Conservation (phyloP, 306 rosid genomes). For the Gastrolobium villosum region DNA sequence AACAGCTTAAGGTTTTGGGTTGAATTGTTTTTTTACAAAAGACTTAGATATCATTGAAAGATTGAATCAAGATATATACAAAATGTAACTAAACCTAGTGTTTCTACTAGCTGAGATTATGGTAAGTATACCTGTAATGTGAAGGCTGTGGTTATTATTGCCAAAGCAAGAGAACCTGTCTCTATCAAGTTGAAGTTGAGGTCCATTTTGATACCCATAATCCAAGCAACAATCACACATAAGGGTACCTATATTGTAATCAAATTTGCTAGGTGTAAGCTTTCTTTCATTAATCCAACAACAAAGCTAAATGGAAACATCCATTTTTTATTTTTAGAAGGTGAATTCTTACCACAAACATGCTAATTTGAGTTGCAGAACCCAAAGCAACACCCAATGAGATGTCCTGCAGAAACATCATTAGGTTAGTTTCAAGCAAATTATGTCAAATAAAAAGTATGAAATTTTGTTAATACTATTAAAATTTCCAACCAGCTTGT, state of each 20-base stretch:
- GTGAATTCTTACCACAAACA: constrained; percentile 55
- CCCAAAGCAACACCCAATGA: constrained; percentile 57
- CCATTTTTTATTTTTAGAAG: neutral
- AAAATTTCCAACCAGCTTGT: constrained; percentile 69
- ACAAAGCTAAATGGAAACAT: constrained; percentile 6
- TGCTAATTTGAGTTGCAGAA: constrained; percentile 59
- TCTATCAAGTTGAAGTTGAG: constrained; percentile 80
- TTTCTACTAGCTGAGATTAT: neutral
- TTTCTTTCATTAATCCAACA: constrained; percentile 6
- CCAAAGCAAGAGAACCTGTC: constrained; percentile 79
- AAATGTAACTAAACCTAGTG: neutral
- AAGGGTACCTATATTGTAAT: constrained; percentile 72
- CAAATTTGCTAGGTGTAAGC: constrained; percentile 12
- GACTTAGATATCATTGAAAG: neutral
- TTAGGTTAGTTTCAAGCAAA: constrained; percentile 1
- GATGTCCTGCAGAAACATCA: constrained; percentile 47
- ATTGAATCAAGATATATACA: neutral
- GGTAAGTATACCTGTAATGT: constrained; percentile 66
- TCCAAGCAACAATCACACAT: constrained; percentile 81
- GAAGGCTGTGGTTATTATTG: constrained; percentile 76
- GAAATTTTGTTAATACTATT: constrained; percentile 9
- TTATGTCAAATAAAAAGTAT: neutral
- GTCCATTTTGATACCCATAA: constrained; percentile 78
- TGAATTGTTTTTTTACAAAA: too few relatives aligned
- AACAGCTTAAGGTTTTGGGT: too few relatives aligned